Conservation (phyloP, 2,329 filamentous ascomycete genomes). For the Parascedosporium putredinis region DNA sequence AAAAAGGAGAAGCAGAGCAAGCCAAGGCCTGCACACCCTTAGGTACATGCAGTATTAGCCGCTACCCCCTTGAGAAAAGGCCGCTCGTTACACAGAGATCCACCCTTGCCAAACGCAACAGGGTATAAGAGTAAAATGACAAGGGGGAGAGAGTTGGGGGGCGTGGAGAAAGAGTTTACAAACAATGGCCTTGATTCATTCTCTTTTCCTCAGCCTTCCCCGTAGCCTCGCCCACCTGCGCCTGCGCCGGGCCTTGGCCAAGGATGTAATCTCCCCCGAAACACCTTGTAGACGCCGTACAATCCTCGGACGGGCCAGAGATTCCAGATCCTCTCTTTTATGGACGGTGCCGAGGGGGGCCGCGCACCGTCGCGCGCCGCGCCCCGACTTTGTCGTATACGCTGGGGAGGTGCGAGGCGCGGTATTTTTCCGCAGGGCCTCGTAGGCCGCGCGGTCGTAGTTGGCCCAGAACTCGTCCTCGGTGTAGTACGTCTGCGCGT, state of each 20-base stretch:
- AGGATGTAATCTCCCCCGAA: constrained; percentile 36
- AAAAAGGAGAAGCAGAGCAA: too few species aligned
- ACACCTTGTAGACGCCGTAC: constrained; percentile 34
- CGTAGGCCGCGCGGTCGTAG: constrained; percentile 51
- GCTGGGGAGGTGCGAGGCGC: constrained; percentile 46
- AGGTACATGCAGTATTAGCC: too few species aligned
- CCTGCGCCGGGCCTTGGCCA: constrained; percentile 17
- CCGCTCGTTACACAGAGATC: too few species aligned
- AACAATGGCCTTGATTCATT: too few species aligned
- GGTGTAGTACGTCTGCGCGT: constrained; percentile 58
- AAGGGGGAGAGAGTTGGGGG: too few species aligned
- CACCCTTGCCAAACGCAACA: too few species aligned
- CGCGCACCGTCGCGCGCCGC: constrained; percentile 23
- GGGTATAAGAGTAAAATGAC: too few species aligned
- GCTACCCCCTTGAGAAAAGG: too few species aligned
- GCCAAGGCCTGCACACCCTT: too few species aligned
- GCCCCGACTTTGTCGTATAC: constrained; percentile 54
- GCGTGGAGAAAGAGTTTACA: too few species aligned
- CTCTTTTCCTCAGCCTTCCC: not conserved
- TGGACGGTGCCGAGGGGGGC: constrained; percentile 21
- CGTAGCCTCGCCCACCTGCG: not conserved
- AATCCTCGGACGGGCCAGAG: constrained; percentile 34
- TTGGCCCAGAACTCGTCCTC: constrained; percentile 58
- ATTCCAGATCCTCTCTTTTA: constrained; percentile 20
- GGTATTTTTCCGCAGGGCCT: constrained; percentile 47